Percentiles rank a stretch among this genome's conserved stretches.
Conservation (phyloP, 768 basidiomycete species). For the Rhodotorula kratochvilovae region DNA sequence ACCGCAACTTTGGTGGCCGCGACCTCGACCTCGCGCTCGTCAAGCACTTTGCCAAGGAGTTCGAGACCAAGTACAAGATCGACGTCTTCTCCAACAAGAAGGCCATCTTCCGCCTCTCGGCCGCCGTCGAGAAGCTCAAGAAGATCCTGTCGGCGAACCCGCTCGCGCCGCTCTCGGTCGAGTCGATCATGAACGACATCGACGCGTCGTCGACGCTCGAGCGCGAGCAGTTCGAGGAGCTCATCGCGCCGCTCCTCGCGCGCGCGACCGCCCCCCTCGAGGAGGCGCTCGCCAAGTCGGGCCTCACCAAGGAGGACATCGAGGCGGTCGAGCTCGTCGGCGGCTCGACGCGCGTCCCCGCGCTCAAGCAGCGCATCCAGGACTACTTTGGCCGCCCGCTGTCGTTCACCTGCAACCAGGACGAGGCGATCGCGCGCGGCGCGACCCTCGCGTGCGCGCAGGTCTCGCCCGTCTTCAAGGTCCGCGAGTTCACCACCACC, state of each 20-base stretch:
- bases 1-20: constrained; percentile 88
- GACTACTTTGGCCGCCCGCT: constrained; percentile 80
- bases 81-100: constrained; percentile 88
- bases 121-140: constrained; percentile 89
- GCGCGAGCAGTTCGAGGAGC: constrained; percentile 74
- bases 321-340: constrained; percentile 89
- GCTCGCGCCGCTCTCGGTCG: constrained; percentile 83
- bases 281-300: constrained; percentile 72
- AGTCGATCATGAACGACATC: constrained; percentile 92
- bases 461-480: constrained; percentile 95
- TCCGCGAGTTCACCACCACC: constrained; percentile 84
- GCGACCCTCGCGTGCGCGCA: constrained; percentile 96
- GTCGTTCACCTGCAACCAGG: constrained; percentile 90
- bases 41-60: constrained; percentile 80
- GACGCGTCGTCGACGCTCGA: constrained; percentile 81
- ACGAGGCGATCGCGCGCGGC: constrained; percentile 92
- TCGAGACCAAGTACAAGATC: constrained; percentile 96
- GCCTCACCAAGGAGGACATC: constrained; percentile 74
- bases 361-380: constrained; percentile 82
- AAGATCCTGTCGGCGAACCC: constrained; percentile 91
- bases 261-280: constrained; percentile 71
- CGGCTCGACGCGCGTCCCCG: constrained; percentile 85
- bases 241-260: constrained; percentile 70
- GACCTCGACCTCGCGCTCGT: constrained; percentile 92
- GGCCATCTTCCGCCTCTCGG: constrained; percentile 81